Evolutionary conservation across 2,329 filamentous ascomycete species (phyloP).

Genomic region (Allantophomopsis cytisporea): DNA sequence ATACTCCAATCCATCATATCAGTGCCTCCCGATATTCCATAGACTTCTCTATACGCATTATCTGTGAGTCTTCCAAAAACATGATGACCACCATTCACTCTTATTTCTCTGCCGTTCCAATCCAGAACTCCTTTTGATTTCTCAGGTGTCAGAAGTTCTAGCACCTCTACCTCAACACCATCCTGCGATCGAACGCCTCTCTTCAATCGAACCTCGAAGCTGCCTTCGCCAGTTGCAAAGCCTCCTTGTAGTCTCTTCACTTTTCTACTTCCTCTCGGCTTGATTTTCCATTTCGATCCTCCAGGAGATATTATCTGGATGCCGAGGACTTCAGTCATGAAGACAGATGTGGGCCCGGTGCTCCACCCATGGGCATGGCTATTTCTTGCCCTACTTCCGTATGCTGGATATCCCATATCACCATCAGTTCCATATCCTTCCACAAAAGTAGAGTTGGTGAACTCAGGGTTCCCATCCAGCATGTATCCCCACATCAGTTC

Average conservation of each 20-base stretch:
- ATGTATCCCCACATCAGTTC: constrained; percentile 25
- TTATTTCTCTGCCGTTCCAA: no score
- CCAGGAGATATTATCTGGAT: constrained; percentile 14
- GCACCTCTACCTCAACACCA: not conserved
- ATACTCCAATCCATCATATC: no score
- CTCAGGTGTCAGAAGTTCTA: not conserved
- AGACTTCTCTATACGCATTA: no score
- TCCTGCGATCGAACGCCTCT: constrained; percentile 1
- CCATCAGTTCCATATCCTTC: constrained; percentile 26
- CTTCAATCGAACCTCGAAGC: constrained; percentile 19
- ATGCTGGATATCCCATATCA: constrained; percentile 19
- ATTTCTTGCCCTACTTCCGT: constrained; percentile 16
- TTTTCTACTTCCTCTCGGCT: constrained; percentile 18
- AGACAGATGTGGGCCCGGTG: constrained; percentile 19
- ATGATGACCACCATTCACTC: no score
- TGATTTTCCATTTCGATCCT: constrained; percentile 14
- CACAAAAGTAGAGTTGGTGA: constrained; percentile 27
- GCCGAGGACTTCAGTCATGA: constrained; percentile 17
- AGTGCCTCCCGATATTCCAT: no score
- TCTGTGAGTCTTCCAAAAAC: no score
- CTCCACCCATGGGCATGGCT: constrained; percentile 24
- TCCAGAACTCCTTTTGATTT: no score
- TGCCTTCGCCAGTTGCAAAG: constrained; percentile 20
- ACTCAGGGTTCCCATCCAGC: constrained; percentile 20
- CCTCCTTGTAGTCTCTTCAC: constrained; percentile 21